These are phyloP conservation scores for Guillardia theta DNA, from an alignment of 78 protist species.

Conservation along the genomic window DNA sequence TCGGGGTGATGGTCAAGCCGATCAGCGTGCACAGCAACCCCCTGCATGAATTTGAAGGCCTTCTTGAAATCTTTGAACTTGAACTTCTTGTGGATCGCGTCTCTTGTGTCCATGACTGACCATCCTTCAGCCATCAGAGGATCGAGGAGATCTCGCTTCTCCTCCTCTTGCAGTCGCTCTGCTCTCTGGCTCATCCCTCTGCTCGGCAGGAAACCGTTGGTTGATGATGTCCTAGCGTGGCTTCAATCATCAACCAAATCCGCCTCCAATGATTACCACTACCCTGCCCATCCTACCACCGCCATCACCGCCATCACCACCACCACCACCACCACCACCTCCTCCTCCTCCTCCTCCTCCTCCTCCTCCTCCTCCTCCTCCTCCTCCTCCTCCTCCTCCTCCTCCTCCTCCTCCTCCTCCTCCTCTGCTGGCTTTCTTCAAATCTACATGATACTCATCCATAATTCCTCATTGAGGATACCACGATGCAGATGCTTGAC, in stretches of 20 bases:
- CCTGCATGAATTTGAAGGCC: background rate
- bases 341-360: background rate
- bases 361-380: background rate
- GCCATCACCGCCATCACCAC: background rate
- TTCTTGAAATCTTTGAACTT: background rate
- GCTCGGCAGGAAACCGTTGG: background rate
- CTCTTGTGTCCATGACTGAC: background rate
- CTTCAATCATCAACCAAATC: background rate
- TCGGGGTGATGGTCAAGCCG: background rate
- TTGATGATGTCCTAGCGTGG: background rate
- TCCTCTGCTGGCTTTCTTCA: background rate
- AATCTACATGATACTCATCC: too few relatives aligned
- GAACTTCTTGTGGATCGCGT: background rate
- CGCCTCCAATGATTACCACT: background rate
- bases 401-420: background rate
- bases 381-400: background rate
- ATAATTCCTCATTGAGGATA: too few relatives aligned
- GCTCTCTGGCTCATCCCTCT: background rate
- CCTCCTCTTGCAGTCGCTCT: background rate
- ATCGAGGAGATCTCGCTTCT: background rate
- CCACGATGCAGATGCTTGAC: too few relatives aligned
- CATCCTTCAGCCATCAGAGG: background rate
- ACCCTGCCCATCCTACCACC: background rate
- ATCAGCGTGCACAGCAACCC: background rate
- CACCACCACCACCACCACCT: background rate